phyloP scores from a whole-genome alignment of 345 rosid genomes.

The Noccaea bulbosa region DNA sequence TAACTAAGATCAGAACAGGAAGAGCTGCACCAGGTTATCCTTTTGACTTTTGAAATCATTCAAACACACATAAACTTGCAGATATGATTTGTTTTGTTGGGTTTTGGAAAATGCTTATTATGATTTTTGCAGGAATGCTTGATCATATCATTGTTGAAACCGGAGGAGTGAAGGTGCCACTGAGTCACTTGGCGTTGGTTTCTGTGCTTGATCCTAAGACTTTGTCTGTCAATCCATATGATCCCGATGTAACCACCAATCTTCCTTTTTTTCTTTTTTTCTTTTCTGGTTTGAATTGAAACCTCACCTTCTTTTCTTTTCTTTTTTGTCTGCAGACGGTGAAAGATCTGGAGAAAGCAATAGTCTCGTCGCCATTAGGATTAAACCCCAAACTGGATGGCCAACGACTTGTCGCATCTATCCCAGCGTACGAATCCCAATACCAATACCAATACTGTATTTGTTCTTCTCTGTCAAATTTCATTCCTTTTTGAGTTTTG shows the following conservation, averaged over 20 bases:
- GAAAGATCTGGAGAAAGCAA: conserved; percentile 81
- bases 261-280: not conserved
- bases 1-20: conserved; percentile 82
- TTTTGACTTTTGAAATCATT: too few species aligned
- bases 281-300: too few species aligned
- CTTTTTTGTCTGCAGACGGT: conserved; percentile 56
- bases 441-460: too few species aligned
- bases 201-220: conserved; percentile 88
- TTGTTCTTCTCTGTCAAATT: conserved; percentile 21
- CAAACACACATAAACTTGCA: too few species aligned
- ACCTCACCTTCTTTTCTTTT: too few species aligned
- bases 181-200: conserved; percentile 84
- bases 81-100: not conserved
- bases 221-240: conserved; percentile 84
- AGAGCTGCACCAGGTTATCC: conserved; percentile 77
- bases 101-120: not conserved
- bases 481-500: not conserved
- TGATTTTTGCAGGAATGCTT: conserved; percentile 70
- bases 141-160: conserved; percentile 92
- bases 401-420: conserved; percentile 74
- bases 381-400: conserved; percentile 86
- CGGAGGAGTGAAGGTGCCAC: conserved; percentile 73
- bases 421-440: conserved; percentile 70
- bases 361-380: conserved; percentile 86
- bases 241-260: conserved; percentile 74